Evolutionary conservation across 1,139 yeast genomes (phyloP), one percentile per base, ranked within the genome.

Genomic region (Wickerhamomyces sp.): DNA sequence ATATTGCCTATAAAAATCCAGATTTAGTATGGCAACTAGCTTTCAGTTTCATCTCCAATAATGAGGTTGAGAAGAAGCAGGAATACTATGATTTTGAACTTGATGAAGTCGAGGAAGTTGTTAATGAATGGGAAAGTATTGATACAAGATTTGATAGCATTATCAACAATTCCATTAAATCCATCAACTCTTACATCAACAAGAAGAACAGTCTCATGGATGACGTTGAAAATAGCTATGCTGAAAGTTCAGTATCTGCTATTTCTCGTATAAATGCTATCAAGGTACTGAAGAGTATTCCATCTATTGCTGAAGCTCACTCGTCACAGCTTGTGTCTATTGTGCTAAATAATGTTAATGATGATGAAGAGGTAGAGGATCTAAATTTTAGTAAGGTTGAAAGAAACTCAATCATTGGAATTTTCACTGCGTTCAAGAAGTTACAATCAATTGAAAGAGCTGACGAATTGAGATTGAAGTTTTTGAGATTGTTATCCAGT

Each of bases 221-320:
- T 1, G 45, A 46, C 26, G 45, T 52, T 13, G 59, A 56, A 41
- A 39, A 42, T 26, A 43, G 32, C 18, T 47, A 45, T 43, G 37
- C 46, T 14, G 14, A 27, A 3, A 41, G 35, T 8, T 15, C 34
- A 27, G 51, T 56, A 45, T 71, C 76, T 23, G 65, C 63, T 6
- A 67, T 72, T 44, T 61, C 75, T 54, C 66, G 85, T 45, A 57
- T 68, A 3, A 76, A 78, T 50, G 71, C 75, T 1, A 65, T 83
- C 27, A 72, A 73, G 47, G 72, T 79, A 0, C 66, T 89, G 47
- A 58, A 66, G 13, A 65, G 71, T 30, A 66, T 83, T 10, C 90
- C 96, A 1, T 67, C 70, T 15, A 54, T 88, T 34, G 94, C 88
- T 1, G 96, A 89, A 60, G 62, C 66, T 15, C 76, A 84, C 56